Percentiles rank a stretch among this genome's conserved stretches.
These are phyloP conservation scores for Hortiboletus campestris DNA, from an alignment of 768 basidiomycete genomes.

Conservation along the genomic window DNA sequence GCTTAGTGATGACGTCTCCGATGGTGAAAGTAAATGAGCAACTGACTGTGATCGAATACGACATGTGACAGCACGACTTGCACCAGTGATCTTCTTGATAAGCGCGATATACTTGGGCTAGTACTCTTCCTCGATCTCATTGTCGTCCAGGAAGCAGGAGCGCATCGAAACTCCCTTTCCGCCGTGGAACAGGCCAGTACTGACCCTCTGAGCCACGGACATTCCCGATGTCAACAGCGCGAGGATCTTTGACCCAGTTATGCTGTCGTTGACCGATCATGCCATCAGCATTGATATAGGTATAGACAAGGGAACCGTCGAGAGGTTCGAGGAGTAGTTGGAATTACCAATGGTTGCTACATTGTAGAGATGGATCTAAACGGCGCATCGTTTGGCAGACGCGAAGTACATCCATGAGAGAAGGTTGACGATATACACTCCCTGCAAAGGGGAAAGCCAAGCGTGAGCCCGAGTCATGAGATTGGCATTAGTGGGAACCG, in stretches of 20 bases:
- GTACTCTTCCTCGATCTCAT: background rate
- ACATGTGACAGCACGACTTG: background rate
- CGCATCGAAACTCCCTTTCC: too few relatives aligned
- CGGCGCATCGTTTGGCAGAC: background rate
- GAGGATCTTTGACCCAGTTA: too few relatives aligned
- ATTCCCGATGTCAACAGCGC: background rate
- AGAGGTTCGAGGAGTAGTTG: background rate
- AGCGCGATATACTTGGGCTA: background rate
- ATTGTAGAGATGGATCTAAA: background rate
- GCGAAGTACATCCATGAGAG: background rate
- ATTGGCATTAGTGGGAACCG: background rate
- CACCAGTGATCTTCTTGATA: background rate
- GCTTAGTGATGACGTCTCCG: too few relatives aligned
- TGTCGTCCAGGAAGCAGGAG: too few relatives aligned
- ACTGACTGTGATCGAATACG: background rate
- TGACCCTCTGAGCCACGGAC: background rate
- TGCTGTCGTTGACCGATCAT: too few relatives aligned
- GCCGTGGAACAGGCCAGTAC: too few relatives aligned
- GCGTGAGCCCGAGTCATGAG: background rate
- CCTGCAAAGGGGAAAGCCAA: too few relatives aligned
- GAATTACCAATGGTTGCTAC: too few relatives aligned
- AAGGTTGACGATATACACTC: background rate
- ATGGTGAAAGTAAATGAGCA: background rate
- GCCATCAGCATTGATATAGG: background rate
- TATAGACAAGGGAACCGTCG: background rate